Evolutionary conservation across 2,329 filamentous ascomycete species (phyloP), one percentile per base, ranked within the genome.

Genomic region (Dendrostoma leiphaemia): DNA sequence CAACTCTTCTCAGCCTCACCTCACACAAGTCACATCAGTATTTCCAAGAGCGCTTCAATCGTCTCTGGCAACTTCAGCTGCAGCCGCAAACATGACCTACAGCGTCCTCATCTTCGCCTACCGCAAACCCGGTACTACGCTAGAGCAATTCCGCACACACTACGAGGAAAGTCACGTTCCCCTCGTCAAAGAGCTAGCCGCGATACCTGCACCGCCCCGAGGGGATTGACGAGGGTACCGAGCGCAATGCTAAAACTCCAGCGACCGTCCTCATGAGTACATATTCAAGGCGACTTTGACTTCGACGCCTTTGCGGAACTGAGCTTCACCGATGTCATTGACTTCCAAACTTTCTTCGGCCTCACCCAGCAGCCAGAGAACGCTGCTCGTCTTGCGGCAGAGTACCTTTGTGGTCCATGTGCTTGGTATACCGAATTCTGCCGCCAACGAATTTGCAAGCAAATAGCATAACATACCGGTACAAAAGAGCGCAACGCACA

Each of bases 141-240:
- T 60, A 23, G 62, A 59, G 34, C 51, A 64, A 23, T 64, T 59
- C 51, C 57, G 43, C 3, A 52, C 62, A 26, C 60, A 65, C 47
- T 62, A 64, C 24, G 62, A 64, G 44, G 57, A 59, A 53, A 56
- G 53, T n/a, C 62, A 65, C 38, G 55, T 64, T 7, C 58, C 62
- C 23, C 60, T 65, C 32, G 44, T 63, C 17, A 58, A 55, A 23
- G 59, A 61, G 9, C 44, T 65, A 3, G 57, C 56, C 7, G 62
- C 55, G 58, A 17, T 65, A 64, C 46, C 43, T 65, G 32, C 43
- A 48, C 19, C 56, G 56, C 24, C 31, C 43, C 21, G 44, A 34
- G 9, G 40, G 45, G 4, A 47, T 23, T 10, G 26, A 5, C 7
- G 51, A 48, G 12, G 43, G 38, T 9, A 51, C 51, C 2, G 48